Conservation (phyloP, 2,329 filamentous ascomycete genomes). For the Beauveria caledonica region DNA sequence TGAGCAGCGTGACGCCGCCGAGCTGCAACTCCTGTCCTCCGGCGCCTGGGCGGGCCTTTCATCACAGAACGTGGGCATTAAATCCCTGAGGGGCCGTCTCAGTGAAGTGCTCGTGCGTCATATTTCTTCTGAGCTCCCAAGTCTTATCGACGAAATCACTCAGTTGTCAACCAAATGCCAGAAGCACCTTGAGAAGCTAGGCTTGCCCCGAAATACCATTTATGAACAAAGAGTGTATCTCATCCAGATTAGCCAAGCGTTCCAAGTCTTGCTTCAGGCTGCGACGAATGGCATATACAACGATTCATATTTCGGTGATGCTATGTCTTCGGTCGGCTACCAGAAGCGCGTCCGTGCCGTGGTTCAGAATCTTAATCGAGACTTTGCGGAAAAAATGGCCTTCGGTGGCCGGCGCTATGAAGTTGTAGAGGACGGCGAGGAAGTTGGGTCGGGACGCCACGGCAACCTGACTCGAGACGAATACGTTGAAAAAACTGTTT, state of each 20-base stretch:
- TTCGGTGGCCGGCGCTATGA: constrained; percentile 34
- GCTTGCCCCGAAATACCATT: constrained; percentile 35
- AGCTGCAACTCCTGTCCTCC: constrained; percentile 35
- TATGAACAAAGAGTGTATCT: constrained; percentile 42
- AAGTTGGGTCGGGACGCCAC: neutral
- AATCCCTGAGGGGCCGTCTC: constrained; percentile 37
- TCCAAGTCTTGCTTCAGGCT: constrained; percentile 35
- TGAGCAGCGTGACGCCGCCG: constrained; percentile 29
- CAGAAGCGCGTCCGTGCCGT: constrained; percentile 43
- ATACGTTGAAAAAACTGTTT: constrained; percentile 18
- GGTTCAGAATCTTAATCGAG: constrained; percentile 39
- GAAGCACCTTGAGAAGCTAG: constrained; percentile 35
- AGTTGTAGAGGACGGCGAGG: constrained; percentile 18
- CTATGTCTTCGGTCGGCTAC: constrained; percentile 24
- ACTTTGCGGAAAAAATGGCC: constrained; percentile 29
- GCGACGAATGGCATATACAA: constrained; percentile 45
- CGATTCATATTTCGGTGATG: constrained; percentile 40
- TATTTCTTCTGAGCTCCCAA: constrained; percentile 38
- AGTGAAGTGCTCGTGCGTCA: constrained; percentile 42
- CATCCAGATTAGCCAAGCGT: constrained; percentile 34
- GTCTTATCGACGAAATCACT: constrained; percentile 35
- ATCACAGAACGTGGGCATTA: constrained; percentile 36
- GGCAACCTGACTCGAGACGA: constrained; percentile 10
- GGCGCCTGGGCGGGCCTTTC: constrained; percentile 31
- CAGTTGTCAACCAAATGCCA: constrained; percentile 26